Evolutionary conservation across 805 yeast genomes (phyloP), one percentile per base, ranked within the genome.

Genomic region (Torulaspora microellipsoides): DNA sequence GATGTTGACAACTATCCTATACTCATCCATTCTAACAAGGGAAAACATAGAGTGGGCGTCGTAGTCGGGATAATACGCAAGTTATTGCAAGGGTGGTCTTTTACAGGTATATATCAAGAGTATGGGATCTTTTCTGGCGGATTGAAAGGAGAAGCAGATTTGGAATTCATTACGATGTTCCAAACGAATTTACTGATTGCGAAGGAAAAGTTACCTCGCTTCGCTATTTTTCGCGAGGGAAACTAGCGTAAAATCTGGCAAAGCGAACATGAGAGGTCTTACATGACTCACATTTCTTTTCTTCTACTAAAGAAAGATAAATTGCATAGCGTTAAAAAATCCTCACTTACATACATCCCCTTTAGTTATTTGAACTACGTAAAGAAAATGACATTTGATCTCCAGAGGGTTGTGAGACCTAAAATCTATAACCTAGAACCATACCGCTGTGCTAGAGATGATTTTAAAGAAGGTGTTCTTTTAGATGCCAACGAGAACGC

Each of bases 401-500:
- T 64, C 17, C 34, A 62, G 20, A 52, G 54, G 23, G 56, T 89
- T 28, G 83, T 86, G 2, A 76, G 99, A 65, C 95, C 96, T 15
- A 93, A 91, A 55, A 88, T 93, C 46, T 73, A 78, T 46, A 67
- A 77, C 2, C 72, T 93, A 43, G 89, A 85, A 69, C 98, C 99
- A 8, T 93, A 93, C 65, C 77, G 95, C 41, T 93, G 99, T 66
- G 99, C 99, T 3, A 73, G 99, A 67, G 99, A 93, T 59, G 98
- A 91, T 60, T 91, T 82, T 72, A 84, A 78, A 46, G 88, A 76
- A 30, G 99, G 99, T 27, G 73, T 93, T 34, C 71, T 93, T 15
- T 71, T 93, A 41, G 99, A 93, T 65, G 99, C 99, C 44, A 93
- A 93, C 59, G 99, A 93, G 66, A 93, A 93, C 62, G 83, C 98